Evolutionary conservation across 1,139 yeast species (phyloP).

Genomic region (Taphrina communis): DNA sequence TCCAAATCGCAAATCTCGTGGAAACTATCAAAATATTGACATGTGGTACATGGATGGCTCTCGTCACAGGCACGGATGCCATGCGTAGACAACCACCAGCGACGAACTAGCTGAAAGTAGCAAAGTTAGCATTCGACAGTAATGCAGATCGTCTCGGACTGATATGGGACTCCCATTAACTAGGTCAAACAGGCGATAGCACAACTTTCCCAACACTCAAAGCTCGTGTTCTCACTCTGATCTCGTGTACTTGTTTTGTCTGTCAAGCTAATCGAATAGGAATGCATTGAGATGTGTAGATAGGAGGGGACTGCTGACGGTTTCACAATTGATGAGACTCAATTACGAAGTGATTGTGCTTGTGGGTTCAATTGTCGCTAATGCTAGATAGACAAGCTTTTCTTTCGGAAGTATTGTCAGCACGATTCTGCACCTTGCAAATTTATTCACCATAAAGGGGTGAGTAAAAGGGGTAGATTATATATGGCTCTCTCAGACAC

Average conservation of each 20-base stretch:
- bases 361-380: too few species aligned
- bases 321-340: too few species aligned
- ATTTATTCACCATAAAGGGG: background rate
- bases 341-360: too few species aligned
- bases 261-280: background rate
- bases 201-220: background rate
- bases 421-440: too few species aligned
- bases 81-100: background rate
- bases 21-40: background rate
- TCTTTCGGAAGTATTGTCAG: too few species aligned
- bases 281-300: background rate
- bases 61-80: slow-evolving; percentile 1
- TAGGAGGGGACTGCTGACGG: too few species aligned
- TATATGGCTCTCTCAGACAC: background rate
- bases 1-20: background rate
- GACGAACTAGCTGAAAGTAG: slow-evolving; percentile 4
- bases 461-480: background rate
- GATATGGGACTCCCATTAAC: background rate
- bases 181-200: background rate
- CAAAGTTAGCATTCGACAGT: slow-evolving; percentile 8
- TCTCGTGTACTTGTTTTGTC: background rate
- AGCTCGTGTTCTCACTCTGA: background rate
- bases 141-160: slow-evolving; percentile 1
- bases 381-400: too few species aligned
- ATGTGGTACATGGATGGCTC: background rate